Conservation (phyloP, 2,329 filamentous ascomycete genomes). For the Phialophora verrucosa region DNA sequence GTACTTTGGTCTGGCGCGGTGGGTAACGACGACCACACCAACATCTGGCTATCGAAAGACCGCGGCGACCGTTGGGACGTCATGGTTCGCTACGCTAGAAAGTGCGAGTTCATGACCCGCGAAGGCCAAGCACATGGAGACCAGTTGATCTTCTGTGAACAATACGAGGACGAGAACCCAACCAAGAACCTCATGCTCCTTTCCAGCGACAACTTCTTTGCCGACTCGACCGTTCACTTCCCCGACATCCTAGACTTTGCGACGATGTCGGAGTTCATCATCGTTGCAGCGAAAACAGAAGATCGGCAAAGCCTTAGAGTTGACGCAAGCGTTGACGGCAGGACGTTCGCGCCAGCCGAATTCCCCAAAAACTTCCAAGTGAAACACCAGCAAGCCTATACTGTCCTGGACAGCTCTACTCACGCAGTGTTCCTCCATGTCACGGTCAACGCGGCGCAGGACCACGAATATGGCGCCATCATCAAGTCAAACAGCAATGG, state of each 20-base stretch:
- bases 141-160: slow-evolving; percentile 69
- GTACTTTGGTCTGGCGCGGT: slow-evolving; percentile 83
- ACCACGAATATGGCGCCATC: slow-evolving; percentile 78
- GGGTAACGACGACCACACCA: slow-evolving; percentile 68
- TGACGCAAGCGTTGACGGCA: slow-evolving; percentile 83
- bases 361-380: slow-evolving; percentile 88
- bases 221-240: slow-evolving; percentile 65
- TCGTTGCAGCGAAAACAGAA: slow-evolving; percentile 70
- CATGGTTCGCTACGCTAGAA: slow-evolving; percentile 73
- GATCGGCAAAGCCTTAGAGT: slow-evolving; percentile 73
- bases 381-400: slow-evolving; percentile 80
- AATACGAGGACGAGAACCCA: slow-evolving; percentile 66
- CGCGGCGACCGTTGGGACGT: slow-evolving; percentile 79
- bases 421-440: slow-evolving; percentile 95
- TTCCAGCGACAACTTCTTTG: slow-evolving; percentile 80
- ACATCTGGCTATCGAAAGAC: slow-evolving; percentile 78
- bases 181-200: slow-evolving; percentile 71
- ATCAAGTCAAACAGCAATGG: slow-evolving; percentile 99
- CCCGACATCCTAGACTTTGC: slow-evolving; percentile 82
- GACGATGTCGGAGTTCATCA: slow-evolving; percentile 95
- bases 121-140: slow-evolving; percentile 53
- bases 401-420: slow-evolving; percentile 90
- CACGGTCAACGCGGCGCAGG: slow-evolving; percentile 70
- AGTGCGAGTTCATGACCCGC: slow-evolving; percentile 84
- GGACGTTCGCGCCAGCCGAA: slow-evolving; percentile 77